Evolutionary conservation across 352 stramenopile genomes (phyloP).

Genomic region (Globisporangium sylvaticum): DNA sequence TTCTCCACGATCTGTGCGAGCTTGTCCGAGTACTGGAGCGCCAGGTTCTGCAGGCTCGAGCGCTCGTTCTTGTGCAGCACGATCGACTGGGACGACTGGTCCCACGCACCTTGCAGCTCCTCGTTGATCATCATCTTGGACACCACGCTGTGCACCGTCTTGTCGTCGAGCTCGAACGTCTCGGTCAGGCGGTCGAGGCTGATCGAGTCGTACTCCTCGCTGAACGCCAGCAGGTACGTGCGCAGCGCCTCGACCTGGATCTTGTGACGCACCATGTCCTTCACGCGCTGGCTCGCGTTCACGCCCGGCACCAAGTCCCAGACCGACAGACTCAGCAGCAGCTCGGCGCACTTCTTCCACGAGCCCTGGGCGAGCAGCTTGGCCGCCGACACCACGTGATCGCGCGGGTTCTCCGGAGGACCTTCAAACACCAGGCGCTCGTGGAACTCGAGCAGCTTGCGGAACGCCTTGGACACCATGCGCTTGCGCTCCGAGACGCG

Average conservation of each 20-base stretch:
- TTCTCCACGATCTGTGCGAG: conserved; percentile 85
- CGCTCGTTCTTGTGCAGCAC: conserved; percentile 94
- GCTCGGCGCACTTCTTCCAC: conserved; percentile 91
- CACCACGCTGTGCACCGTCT: conserved; percentile 96
- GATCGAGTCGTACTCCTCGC: conserved; percentile 95
- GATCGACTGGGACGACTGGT: conserved; percentile 97
- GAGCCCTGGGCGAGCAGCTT: conserved; percentile 94
- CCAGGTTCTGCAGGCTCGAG: conserved; percentile 92
- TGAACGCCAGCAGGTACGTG: conserved; percentile 96
- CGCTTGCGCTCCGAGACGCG: conserved; percentile 76
- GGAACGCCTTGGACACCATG: conserved; percentile 94
- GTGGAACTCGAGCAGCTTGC: conserved; percentile 90
- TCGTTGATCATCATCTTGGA: conserved; percentile 99
- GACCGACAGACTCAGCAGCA: conserved; percentile 88
- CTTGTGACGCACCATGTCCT: conserved; percentile 90
- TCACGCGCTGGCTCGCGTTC: conserved; percentile 78
- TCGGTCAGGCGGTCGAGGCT: conserved; percentile 92
- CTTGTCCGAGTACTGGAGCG: conserved; percentile 96
- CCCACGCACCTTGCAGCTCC: conserved; percentile 96
- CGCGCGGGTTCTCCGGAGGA: conserved; percentile 96
- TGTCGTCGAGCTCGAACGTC: conserved; percentile 97
- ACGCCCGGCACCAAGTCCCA: conserved; percentile 95
- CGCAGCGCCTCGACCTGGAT: conserved; percentile 95
- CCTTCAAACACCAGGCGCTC: conserved; percentile 95
- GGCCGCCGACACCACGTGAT: conserved; percentile 95